Base-by-base conservation (phyloP, 2,329 filamentous ascomycete genomes). In the Scytalidium sp. region DNA sequence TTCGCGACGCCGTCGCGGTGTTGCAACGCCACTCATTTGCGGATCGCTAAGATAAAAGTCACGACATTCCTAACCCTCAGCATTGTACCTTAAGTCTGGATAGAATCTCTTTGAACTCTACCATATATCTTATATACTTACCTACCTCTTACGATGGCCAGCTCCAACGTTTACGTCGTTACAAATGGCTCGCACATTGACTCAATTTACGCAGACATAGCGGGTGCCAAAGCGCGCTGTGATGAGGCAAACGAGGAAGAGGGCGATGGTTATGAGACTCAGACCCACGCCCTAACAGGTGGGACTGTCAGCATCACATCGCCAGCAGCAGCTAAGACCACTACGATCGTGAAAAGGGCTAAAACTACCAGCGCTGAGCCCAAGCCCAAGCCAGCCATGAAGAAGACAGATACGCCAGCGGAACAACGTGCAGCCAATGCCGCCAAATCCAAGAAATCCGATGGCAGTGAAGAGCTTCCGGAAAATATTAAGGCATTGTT, bases 341-440 rank as follows among this genome's bases (percentile, higher is more conserved):
- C 32, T n/a, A n/a, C 32, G 5, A n/a, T n/a, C 7, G 4, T n/a
- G 5, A 36, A 36, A n/a, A 36, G 17, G 32, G 13, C 32, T 15
- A 36, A 36, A 15, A n/a, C 32, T n/a, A 6, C 8, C 32, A 36
- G 32, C 32, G 32, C 13, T 15, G 32, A 36, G 17, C 23, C 41
- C 20, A 50, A 54, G 42, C 5, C 32, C 32, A 36, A 36, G 13
- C 46, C 48, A 11, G 49, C 49, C 17, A 44, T 45, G 13, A 53
- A 52, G 47, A 60, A 59, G 45, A 60, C 56, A 15, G 57, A 56
- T 41, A 41, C 55, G n/a, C 43, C 45, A 29, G 57, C 53, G 10
- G 58, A 59, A 20, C 51, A 61, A 36, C 54, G 49, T 40, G 52
- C 55, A 13, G 50, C 50, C 3, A 61, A 59, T 19, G 51, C 51